These are phyloP conservation scores for Hymenoscyphus linearis DNA, from an alignment of 2,329 filamentous ascomycete genomes.

Conservation along the genomic window DNA sequence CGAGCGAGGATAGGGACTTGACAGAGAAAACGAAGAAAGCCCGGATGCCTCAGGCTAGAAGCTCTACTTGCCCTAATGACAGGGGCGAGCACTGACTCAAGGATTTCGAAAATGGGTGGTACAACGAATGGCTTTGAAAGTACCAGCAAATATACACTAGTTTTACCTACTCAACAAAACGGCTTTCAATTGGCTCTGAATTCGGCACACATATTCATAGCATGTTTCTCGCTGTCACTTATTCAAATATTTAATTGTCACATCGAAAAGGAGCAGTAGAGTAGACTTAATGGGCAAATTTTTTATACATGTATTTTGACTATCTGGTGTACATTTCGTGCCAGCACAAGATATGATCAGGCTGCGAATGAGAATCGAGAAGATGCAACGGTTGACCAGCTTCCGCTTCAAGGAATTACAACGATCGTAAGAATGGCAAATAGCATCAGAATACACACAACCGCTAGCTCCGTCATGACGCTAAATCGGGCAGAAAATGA, in stretches of 20 bases:
- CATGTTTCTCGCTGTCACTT: neutral
- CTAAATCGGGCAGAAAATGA: slow-evolving; percentile 30
- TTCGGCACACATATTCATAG: neutral
- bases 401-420: slow-evolving; percentile 31
- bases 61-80: neutral
- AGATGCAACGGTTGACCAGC: slow-evolving; percentile 28
- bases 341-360: slow-evolving; percentile 19
- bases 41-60: neutral
- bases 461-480: slow-evolving; percentile 30
- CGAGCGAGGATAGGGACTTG: neutral
- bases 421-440: slow-evolving; percentile 29
- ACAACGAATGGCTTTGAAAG: too few relatives aligned
- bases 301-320: slow-evolving; percentile 10
- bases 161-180: neutral
- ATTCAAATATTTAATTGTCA: neutral
- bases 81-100: neutral
- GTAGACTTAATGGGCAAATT: neutral
- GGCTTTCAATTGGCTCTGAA: neutral
- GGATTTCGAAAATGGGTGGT: neutral
- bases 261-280: neutral
- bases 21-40: neutral
- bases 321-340: slow-evolving; percentile 21
- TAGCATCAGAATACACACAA: slow-evolving; percentile 20
- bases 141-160: too few relatives aligned
- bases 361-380: slow-evolving; percentile 12